Evolutionary conservation across 495 filamentous ascomycete species (phyloP), one percentile per base, ranked within the genome.

Genomic region (Penicilliopsis zonata): DNA sequence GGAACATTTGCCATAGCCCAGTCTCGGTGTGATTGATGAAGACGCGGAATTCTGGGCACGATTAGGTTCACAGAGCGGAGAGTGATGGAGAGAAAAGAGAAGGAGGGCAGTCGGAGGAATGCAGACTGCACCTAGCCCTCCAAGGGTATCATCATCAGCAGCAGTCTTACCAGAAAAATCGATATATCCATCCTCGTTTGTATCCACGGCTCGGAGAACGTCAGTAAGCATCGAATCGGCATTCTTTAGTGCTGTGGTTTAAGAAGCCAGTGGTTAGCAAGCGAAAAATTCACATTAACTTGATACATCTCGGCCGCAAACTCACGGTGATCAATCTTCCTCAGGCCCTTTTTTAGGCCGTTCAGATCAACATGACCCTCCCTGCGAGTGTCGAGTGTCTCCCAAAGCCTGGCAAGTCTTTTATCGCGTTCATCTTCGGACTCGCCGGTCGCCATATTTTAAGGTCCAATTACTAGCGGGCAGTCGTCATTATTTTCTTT

Each of bases 271-370:
- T n/a, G n/a, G n/a, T 47, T 44, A 46, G 35, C 18, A 24, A 32
- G 17, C 9, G 4, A 27, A 27, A 9, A 27, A 13, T 27, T n/a
- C n/a, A 27, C 25, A 27, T 5, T 27, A 18, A 18, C 10, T n/a
- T 32, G n/a, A 31, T n/a, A 41, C 20, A 36, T 4, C 25, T 12
- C 5, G n/a, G n/a, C 25, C 14, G 25, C 25, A 29, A 30, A 54
- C 85, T 68, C 64, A 92, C 87, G 90, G 55, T 98, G 90, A 53
- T 98, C 86, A 37, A 96, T 85, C 53, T 77, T 80, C 52, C 62
- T 76, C 38, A 98, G 55, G 9, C 92, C 90, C 53, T 74, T 81
- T 55, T 85, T 82, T 36, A 98, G 59, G 12, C 76, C 84, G 49
- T 75, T 75, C 31, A 84, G 58, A 59, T 96, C 86, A 38, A 98